Percentiles rank a stretch among this genome's conserved stretches.
phyloP scores from a whole-genome alignment of 495 filamentous ascomycete species.

The Trichoderma virens region DNA sequence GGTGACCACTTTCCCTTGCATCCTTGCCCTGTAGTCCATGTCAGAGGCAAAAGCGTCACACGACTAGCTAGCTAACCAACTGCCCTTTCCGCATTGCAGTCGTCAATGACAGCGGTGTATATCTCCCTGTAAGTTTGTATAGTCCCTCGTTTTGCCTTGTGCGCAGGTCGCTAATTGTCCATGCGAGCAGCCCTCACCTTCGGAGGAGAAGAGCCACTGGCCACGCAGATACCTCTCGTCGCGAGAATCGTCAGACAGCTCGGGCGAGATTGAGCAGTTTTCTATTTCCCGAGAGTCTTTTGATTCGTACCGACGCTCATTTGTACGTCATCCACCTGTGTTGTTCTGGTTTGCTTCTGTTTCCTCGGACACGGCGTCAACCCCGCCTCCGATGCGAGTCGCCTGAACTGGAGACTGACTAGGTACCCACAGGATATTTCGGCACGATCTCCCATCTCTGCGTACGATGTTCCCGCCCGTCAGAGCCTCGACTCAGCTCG shows the following conservation, averaged over 20 bases:
- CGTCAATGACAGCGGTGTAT: constrained; percentile 93
- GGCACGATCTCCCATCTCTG: constrained; percentile 69
- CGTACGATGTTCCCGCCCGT: constrained; percentile 53
- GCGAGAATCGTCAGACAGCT: constrained; percentile 56
- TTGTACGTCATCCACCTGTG: constrained; percentile 50
- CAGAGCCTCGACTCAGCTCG: constrained; percentile 71
- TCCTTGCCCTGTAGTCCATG: constrained; percentile 5
- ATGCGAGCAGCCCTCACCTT: constrained; percentile 67
- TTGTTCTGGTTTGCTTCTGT: background rate
- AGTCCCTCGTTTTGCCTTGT: background rate
- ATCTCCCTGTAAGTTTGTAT: constrained; percentile 66
- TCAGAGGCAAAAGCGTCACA: background rate
- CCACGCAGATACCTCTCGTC: constrained; percentile 63
- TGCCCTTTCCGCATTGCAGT: constrained; percentile 43
- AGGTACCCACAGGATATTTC: constrained; percentile 66
- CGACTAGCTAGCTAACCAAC: constrained; percentile 19
- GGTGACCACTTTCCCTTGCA: background rate
- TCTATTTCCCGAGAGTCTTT: constrained; percentile 96
- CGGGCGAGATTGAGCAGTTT: constrained; percentile 85
- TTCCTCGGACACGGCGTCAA: background rate
- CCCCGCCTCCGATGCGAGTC: background rate
- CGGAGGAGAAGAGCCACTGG: constrained; percentile 83
- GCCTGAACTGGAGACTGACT: constrained; percentile 13
- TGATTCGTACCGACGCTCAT: constrained; percentile 93
- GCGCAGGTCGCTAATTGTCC: constrained; percentile 13